Conservation (phyloP, 1,139 yeast genomes). For the Nakaseomyces uthaithaninus region DNA sequence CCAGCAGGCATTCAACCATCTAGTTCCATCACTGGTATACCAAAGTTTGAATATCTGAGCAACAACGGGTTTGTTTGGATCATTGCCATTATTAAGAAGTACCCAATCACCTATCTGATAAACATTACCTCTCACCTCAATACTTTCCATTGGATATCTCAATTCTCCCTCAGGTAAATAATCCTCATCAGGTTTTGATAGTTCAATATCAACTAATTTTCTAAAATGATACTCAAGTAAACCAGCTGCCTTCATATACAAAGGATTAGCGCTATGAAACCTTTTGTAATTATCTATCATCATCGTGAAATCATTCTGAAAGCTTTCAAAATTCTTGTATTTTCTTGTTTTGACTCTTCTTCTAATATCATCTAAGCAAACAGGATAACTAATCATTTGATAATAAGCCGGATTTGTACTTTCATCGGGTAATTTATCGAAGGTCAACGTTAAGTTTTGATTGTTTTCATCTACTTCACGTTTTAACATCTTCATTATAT, state of each 20-base stretch:
- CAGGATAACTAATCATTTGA: conserved; percentile 56
- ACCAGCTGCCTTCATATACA: conserved; percentile 49
- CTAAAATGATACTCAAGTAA: conserved; percentile 56
- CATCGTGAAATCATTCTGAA: conserved; percentile 64
- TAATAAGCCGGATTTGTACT: conserved; percentile 62
- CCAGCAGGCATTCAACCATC: conserved; percentile 95
- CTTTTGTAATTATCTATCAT: conserved; percentile 69
- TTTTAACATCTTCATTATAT: conserved; percentile 71
- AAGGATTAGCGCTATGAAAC: conserved; percentile 53
- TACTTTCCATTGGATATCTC: conserved; percentile 68
- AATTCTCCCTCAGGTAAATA: conserved; percentile 62
- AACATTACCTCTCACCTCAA: conserved; percentile 60
- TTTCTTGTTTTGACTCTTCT: conserved; percentile 80
- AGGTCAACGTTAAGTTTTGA: conserved; percentile 45
- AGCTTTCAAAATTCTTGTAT: conserved; percentile 66
- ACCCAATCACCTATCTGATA: conserved; percentile 96
- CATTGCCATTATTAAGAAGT: conserved; percentile 75
- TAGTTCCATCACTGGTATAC: conserved; percentile 72
- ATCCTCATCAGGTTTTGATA: conserved; percentile 73
- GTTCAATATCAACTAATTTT: conserved; percentile 56
- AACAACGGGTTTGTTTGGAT: conserved; percentile 78
- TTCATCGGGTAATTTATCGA: conserved; percentile 76
- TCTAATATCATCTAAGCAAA: conserved; percentile 73
- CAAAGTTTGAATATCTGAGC: conserved; percentile 92
- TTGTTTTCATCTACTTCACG: conserved; percentile 55